Evolutionary conservation across 2,329 filamentous ascomycete species (phyloP).

Genomic region (Fusarium gaditjirri): DNA sequence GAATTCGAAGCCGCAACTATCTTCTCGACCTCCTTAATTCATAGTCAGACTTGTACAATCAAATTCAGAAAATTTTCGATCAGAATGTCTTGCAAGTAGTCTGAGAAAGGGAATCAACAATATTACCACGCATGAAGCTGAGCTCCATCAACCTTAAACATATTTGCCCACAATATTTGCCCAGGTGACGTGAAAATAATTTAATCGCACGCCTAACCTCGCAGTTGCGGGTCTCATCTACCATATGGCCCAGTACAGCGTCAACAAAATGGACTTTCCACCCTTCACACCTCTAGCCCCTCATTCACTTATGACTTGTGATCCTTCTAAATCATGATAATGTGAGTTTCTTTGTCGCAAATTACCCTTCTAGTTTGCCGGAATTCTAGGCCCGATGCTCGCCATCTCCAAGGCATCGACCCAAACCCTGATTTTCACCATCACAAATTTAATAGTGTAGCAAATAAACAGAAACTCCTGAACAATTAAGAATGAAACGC

Average conservation of each 20-base stretch:
- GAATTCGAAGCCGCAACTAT: no score
- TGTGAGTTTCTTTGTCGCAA: rapidly evolving
- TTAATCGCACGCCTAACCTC: neutral
- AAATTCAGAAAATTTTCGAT: neutral
- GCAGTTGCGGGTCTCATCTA: neutral
- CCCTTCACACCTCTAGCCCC: neutral
- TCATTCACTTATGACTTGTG: no score
- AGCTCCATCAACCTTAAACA: neutral
- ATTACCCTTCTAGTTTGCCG: no score
- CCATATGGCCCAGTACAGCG: neutral
- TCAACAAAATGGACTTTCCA: neutral
- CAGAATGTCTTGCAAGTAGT: neutral
- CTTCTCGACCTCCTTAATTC: no score
- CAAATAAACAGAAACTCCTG: neutral
- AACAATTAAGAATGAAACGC: neutral
- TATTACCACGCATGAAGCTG: neutral
- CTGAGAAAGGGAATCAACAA: neutral
- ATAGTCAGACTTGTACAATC: neutral
- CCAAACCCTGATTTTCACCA: neutral
- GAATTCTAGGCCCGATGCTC: neutral
- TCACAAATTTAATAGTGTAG: neutral
- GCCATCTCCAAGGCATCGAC: no score
- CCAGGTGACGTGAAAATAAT: neutral
- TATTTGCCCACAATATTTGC: neutral
- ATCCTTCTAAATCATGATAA: neutral